Base-by-base conservation (phyloP, 345 rosid genomes). In the Leavenworthia alabamica region DNA sequence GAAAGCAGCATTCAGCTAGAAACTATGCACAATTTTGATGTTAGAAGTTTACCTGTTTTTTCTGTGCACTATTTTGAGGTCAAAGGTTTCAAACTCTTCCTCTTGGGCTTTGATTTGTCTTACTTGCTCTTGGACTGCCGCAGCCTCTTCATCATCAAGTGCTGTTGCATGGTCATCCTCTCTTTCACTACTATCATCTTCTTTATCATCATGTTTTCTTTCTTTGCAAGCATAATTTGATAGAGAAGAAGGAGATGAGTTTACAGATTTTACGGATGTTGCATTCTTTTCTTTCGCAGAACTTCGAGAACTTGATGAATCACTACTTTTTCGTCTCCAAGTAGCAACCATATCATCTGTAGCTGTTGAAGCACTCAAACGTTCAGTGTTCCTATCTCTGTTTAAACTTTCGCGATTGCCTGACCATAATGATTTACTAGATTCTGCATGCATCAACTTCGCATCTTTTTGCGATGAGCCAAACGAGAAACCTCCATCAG, bases 31-130 rank as follows among this genome's bases (percentile, higher is more conserved):
- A n/a, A n/a, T n/a, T n/a, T n/a, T n/a, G n/a, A n/a, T n/a, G n/a
- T n/a, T n/a, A n/a, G n/a, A n/a, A n/a, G n/a, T n/a, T n/a, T n/a
- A 76, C 99, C 96, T 90, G 87, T 94, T 94, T 81, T 90, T 94
- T 58, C 99, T 79, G 49, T 94, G 97, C 66, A 94, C 99, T 52
- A 94, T 86, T 82, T 88, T 88, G 39, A 94, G 95, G 77, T 88
- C 79, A 80, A 94, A 94, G 55, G 97, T 90, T 79, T 94, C 99
- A 75, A 90, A 94, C 74, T 94, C 99, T 65, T 88, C 99, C 60
- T 94, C 99, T 64, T 94, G 97, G 20, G 83, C 87, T 80, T 84
- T 90, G 72, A 94, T 94, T 78, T 94, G 99, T 78, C 90, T 84
- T 12, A 88, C 81, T 84, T 94, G 99, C 82, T 90, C 99, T 73